Conservation (phyloP, 345 rosid species). For the Eucalyptus erythrocorys region DNA sequence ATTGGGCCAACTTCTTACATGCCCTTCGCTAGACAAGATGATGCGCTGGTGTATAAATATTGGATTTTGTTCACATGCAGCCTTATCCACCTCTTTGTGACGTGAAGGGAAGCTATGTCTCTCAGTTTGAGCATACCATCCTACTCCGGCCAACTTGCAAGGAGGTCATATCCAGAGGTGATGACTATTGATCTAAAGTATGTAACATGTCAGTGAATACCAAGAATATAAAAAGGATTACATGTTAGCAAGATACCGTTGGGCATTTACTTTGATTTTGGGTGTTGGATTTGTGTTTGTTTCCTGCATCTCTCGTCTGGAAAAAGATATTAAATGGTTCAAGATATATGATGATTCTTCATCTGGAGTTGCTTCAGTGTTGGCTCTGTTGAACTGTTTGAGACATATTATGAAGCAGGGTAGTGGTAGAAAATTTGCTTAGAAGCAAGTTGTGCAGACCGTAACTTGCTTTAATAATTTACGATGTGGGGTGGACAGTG, state of each 20-base stretch:
- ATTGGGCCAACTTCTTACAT: not conserved
- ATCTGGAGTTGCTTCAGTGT: not conserved
- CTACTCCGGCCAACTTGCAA: conserved; percentile 93
- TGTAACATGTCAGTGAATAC: not conserved
- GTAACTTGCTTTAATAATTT: not conserved
- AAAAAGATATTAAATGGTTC: not conserved
- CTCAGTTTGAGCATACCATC: conserved; percentile 91
- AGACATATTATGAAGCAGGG: not conserved
- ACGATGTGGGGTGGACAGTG: not conserved
- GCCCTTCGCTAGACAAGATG: not conserved
- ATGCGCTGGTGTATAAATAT: not conserved
- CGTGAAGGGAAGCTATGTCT: conserved; percentile 79
- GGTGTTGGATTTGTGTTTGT: not conserved
- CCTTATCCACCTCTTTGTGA: conserved; percentile 88
- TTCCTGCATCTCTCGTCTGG: not conserved
- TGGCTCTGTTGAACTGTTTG: not conserved
- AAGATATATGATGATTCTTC: not conserved
- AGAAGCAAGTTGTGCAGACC: not conserved
- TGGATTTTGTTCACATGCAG: conserved; percentile 19
- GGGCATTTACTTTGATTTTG: not conserved
- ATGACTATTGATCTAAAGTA: conserved; percentile 43
- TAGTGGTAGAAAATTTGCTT: not conserved
- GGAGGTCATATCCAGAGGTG: conserved; percentile 87
- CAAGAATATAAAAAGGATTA: not conserved
- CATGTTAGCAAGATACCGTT: not conserved